Conservation (phyloP, 164 flowering plant genomes). For the Saururus chinensis region DNA sequence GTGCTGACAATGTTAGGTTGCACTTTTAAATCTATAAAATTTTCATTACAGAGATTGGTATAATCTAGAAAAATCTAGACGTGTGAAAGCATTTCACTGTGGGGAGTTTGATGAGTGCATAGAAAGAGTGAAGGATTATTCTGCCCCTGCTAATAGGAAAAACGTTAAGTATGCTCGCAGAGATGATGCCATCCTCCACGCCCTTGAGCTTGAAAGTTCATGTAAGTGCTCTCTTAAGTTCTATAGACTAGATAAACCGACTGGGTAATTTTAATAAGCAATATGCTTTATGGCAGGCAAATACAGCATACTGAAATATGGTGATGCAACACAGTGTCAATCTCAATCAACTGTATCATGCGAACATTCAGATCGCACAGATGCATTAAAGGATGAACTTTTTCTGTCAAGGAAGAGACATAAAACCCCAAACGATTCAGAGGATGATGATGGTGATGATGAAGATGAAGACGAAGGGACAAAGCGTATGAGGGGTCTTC, state of each 20-base stretch:
- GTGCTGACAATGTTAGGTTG: not conserved
- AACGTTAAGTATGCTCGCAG: slow-evolving; percentile 72
- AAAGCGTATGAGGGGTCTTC: slow-evolving; percentile 84
- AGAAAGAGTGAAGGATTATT: slow-evolving; percentile 63
- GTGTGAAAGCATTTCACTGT: slow-evolving; percentile 90
- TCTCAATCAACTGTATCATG: slow-evolving; percentile 54
- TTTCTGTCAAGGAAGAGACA: slow-evolving; percentile 31
- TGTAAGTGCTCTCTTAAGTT: slow-evolving; percentile 11
- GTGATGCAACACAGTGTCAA: slow-evolving; percentile 38
- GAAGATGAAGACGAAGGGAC: slow-evolving; percentile 60
- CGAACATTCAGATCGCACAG: slow-evolving; percentile 38
- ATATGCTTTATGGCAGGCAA: not conserved
- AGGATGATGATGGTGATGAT: too few species aligned
- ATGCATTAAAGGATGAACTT: slow-evolving; percentile 15
- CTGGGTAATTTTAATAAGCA: not conserved
- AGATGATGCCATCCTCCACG: slow-evolving; percentile 85
- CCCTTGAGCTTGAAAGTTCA: slow-evolving; percentile 70
- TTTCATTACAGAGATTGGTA: slow-evolving; percentile 72
- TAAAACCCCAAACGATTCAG: slow-evolving; percentile 75
- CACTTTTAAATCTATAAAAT: not conserved
- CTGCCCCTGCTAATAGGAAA: slow-evolving; percentile 40
- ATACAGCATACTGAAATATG: slow-evolving; percentile 10
- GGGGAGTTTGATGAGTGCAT: slow-evolving; percentile 82
- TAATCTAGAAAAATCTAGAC: slow-evolving; percentile 76
- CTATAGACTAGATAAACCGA: slow-evolving; percentile 15